Evolutionary conservation across 768 basidiomycete species (phyloP).

Genomic region (Kwoniella heveanensis): DNA sequence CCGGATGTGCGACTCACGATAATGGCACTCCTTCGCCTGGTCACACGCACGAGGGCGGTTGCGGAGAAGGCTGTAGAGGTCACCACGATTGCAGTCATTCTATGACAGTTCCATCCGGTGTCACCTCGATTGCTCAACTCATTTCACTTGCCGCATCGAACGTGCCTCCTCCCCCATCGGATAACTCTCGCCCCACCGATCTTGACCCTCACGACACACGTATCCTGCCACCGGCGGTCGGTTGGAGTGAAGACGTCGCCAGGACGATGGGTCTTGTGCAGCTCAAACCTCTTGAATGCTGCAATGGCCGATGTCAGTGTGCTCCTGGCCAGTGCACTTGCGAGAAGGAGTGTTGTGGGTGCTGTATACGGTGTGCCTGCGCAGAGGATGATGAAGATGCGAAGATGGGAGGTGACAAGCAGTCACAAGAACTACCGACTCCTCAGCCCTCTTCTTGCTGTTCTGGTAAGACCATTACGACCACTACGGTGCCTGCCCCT

Average conservation of each 20-base stretch:
- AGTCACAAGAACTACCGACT: background rate
- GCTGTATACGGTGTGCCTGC: slow-evolving; percentile 51
- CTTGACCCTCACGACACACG: slow-evolving; percentile 44
- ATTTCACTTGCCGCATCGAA: slow-evolving; percentile 45
- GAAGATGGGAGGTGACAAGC: slow-evolving; percentile 8
- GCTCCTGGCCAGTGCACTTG: slow-evolving; percentile 52
- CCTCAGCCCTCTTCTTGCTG: slow-evolving; percentile 2
- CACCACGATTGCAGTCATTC: slow-evolving; percentile 46
- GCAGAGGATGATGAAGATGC: slow-evolving; percentile 38
- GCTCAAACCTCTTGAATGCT: slow-evolving; percentile 55
- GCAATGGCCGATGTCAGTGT: slow-evolving; percentile 55
- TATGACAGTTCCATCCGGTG: slow-evolving; percentile 44
- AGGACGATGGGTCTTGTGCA: slow-evolving; percentile 41
- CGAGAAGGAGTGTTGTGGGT: slow-evolving; percentile 55
- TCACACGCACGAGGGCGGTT: slow-evolving; percentile 25
- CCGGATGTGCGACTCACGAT: slow-evolving; percentile 52
- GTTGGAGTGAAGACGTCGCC: slow-evolving; percentile 42
- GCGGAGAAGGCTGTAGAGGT: slow-evolving; percentile 40
- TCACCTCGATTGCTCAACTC: slow-evolving; percentile 49
- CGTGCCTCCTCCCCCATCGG: slow-evolving; percentile 37
- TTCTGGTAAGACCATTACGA: slow-evolving; percentile 14
- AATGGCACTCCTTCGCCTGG: slow-evolving; percentile 12
- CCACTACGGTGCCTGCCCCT: background rate
- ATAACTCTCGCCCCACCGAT: slow-evolving; percentile 1
- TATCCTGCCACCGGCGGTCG: slow-evolving; percentile 44